phyloP scores from a whole-genome alignment of 805 yeast genomes.

The Zygosaccharomyces lentus region DNA sequence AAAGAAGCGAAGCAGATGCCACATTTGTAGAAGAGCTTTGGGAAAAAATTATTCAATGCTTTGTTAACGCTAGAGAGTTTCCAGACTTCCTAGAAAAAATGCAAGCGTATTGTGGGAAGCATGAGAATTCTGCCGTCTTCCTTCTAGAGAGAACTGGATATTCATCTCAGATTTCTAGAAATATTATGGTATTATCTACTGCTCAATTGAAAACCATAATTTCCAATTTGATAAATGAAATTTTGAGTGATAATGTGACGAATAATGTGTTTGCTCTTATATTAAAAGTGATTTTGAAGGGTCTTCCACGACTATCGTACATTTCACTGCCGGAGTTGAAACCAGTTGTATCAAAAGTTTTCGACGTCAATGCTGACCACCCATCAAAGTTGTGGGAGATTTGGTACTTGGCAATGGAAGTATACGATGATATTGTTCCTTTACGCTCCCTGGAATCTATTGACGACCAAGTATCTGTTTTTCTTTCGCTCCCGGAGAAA shows the following conservation, averaged over 20 bases:
- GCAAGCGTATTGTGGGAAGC: slow-evolving; percentile 28
- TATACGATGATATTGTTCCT: slow-evolving; percentile 40
- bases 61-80: slow-evolving; percentile 55
- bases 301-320: slow-evolving; percentile 38
- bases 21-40: slow-evolving; percentile 20
- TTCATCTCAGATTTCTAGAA: slow-evolving; percentile 37
- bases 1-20: slow-evolving; percentile 9
- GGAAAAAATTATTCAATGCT: slow-evolving; percentile 42
- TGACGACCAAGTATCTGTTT: slow-evolving; percentile 9
- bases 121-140: slow-evolving; percentile 4
- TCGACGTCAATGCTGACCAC: slow-evolving; percentile 17
- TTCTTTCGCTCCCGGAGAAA: neutral
- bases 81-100: slow-evolving; percentile 46
- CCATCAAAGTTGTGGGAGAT: slow-evolving; percentile 42
- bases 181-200: slow-evolving; percentile 44
- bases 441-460: slow-evolving; percentile 22
- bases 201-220: slow-evolving; percentile 39
- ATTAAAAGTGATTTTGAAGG: slow-evolving; percentile 37
- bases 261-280: slow-evolving; percentile 12
- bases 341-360: slow-evolving; percentile 23
- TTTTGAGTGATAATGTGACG: slow-evolving; percentile 10
- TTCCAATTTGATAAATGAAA: slow-evolving; percentile 17
- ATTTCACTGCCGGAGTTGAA: slow-evolving; percentile 25
- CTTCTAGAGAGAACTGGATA: slow-evolving; percentile 32
- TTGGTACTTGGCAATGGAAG: slow-evolving; percentile 44